Evolutionary conservation across 2,329 filamentous ascomycete genomes (phyloP), one percentile per base, ranked within the genome.

Genomic region (Pseudogymnoascus sp.): DNA sequence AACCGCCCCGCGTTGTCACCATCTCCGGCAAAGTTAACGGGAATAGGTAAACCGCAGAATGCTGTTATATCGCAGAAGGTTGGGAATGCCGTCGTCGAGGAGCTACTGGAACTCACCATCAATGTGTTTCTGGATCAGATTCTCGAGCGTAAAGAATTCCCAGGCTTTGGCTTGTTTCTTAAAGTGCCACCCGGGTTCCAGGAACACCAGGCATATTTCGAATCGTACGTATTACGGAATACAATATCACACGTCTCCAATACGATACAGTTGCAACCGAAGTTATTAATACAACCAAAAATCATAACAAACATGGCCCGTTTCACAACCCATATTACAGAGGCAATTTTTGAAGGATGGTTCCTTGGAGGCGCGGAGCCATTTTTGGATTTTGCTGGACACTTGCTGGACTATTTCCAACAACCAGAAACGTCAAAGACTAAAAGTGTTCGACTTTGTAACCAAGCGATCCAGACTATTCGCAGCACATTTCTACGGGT

Each of bases 331-430:
- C 91, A 98, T 71, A 84, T 98, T 73, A 85, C 89, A 0, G 95
- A 99, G 73, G 90, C 91, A 5, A 88, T 96, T 11, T 97, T 95
- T 68, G 95, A 98, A 75, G 95, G 95, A 14, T 97, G 93, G 91
- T 98, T 98, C 71, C 84, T 97, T 66, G 89, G 95, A 67, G 93
- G 93, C 1, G 90, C 90, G 1, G 89, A 92, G 69, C 82, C 86
- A 3, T 83, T 95, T 68, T 82, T 98, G 33, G 93, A 98, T 70
- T 96, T 97, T 70, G 84, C 88, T 3, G 95, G 93, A 1, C 87
- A 88, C 61, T 77, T 97, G 6, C 76, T 99, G 6, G 95, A 99
- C 72, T 93, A 96, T 70, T 79, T 99, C 3, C 91, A 96, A 72
- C 85, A 90, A 8, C 89, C 93, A 0, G 91, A 96, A 12, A 81